phyloP scores from a whole-genome alignment of 2,329 filamentous ascomycete species.

The Fusarium sp. region DNA sequence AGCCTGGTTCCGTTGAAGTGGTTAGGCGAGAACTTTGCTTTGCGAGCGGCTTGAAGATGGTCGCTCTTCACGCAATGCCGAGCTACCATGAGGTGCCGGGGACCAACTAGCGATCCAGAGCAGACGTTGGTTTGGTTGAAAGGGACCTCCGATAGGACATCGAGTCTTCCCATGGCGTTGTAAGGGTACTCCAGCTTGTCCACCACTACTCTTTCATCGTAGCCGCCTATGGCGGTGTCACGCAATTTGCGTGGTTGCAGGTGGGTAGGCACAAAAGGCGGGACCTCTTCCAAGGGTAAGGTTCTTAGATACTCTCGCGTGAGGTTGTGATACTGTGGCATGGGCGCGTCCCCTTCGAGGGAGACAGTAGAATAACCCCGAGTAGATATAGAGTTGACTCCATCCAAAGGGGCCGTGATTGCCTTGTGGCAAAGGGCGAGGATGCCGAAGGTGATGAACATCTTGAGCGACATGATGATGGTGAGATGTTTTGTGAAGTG shows the following conservation, averaged over 20 bases:
- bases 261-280: background rate
- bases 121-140: background rate
- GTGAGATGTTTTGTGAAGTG: no score
- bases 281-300: background rate
- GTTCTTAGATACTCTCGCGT: background rate
- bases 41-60: background rate
- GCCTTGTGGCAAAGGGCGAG: background rate
- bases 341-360: background rate
- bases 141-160: background rate
- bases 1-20: background rate
- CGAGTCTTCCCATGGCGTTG: background rate
- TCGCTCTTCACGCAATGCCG: constrained; percentile 14
- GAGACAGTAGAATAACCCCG: no score
- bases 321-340: background rate
- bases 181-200: constrained; percentile 14
- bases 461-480: background rate
- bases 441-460: background rate
- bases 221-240: background rate
- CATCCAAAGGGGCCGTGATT: accelerated
- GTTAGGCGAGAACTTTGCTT: constrained; percentile 4
- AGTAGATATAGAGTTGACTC: background rate
- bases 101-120: constrained; percentile 22
- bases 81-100: constrained; percentile 18
- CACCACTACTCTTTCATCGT: constrained; percentile 10
- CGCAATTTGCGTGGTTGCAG: background rate